Percentiles rank a stretch among this genome's conserved stretches.
These are phyloP conservation scores for Gentiana straminea DNA, from an alignment of 257 asterid species.

Conservation along the genomic window DNA sequence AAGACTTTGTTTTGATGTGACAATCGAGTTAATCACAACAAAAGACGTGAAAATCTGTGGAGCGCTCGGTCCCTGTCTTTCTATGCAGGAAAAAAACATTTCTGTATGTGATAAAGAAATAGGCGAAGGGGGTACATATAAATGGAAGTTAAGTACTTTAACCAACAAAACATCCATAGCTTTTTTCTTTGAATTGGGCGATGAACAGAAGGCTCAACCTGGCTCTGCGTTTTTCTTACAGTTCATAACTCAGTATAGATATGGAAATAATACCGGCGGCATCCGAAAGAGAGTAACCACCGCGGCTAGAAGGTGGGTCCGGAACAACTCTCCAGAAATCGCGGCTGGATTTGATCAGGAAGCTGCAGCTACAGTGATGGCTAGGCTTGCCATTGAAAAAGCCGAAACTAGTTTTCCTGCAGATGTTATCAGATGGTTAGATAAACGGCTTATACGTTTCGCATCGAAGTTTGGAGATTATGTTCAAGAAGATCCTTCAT, in stretches of 20 bases:
- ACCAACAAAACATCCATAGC: conserved; percentile 69
- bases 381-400: conserved; percentile 63
- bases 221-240: conserved; percentile 75
- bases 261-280: conserved; percentile 39
- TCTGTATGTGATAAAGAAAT: conserved; percentile 50
- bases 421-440: conserved; percentile 83
- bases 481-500: conserved; percentile 73
- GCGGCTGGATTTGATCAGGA: conserved; percentile 88
- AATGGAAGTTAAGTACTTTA: conserved; percentile 70
- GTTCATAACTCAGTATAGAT: conserved; percentile 67
- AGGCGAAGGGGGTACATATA: conserved; percentile 77
- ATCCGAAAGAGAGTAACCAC: conserved; percentile 85
- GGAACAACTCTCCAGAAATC: conserved; percentile 61
- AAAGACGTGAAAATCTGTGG: conserved; percentile 76
- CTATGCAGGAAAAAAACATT: conserved; percentile 43
- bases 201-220: conserved; percentile 52
- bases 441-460: conserved; percentile 51
- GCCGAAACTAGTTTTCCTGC: conserved; percentile 27
- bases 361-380: conserved; percentile 91
- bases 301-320: conserved; percentile 89
- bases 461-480: conserved; percentile 86
- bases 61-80: conserved; percentile 83
- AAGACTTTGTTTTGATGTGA: conserved; percentile 73
- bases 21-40: conserved; percentile 71
- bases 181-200: conserved; percentile 71